These are phyloP conservation scores for Zea luxurians DNA, from an alignment of 176 grass and related monocot species.

Conservation along the genomic window DNA sequence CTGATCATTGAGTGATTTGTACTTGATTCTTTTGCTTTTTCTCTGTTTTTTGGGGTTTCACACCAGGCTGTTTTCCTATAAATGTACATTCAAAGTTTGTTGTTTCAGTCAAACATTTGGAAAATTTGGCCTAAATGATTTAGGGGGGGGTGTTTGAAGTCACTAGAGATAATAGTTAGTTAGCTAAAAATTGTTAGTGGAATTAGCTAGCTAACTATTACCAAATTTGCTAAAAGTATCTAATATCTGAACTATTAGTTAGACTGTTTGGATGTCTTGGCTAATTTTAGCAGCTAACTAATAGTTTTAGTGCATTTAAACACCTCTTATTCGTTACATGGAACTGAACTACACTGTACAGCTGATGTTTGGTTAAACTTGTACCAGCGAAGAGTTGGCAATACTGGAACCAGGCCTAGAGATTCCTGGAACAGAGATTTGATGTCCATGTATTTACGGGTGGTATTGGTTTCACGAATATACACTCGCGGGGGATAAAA, in stretches of 20 bases:
- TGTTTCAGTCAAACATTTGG: conserved; percentile 59
- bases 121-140: conserved; percentile 48
- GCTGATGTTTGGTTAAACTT: conserved; percentile 51
- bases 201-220: no score
- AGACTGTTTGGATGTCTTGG: no score
- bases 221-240: no score
- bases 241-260: no score
- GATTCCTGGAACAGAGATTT: background rate
- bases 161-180: no score
- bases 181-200: no score
- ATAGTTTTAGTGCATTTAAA: no score
- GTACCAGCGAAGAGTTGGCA: conserved; percentile 5
- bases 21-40: conserved; percentile 1
- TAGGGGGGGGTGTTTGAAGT: no score
- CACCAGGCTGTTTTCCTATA: conserved; percentile 37
- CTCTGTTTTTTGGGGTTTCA: conserved; percentile 5
- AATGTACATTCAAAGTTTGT: conserved; percentile 51
- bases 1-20: conserved; percentile 28
- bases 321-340: conserved; percentile 8
- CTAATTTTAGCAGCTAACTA: no score
- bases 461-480: no score
- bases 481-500: no score
- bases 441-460: background rate
- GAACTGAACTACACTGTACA: conserved; percentile 38
- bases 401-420: background rate